Conservation (phyloP, 2,329 filamentous ascomycete genomes). For the Penicillium brasilianum region DNA sequence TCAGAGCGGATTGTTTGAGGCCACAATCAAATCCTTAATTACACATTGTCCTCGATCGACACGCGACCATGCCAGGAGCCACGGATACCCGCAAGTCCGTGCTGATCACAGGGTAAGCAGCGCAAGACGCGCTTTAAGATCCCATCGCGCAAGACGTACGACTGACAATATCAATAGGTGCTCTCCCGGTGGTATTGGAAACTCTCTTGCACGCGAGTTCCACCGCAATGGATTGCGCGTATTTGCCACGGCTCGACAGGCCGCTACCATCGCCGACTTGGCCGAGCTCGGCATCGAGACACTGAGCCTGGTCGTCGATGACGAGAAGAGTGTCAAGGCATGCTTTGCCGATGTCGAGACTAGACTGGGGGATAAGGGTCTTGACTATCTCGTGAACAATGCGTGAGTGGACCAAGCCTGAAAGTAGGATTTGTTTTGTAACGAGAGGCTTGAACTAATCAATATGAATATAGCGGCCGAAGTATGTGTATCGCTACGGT, state of each 20-base stretch:
- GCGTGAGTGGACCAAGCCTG: conserved; percentile 44
- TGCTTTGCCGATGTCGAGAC: conserved; percentile 54
- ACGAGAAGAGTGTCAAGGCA: conserved; percentile 53
- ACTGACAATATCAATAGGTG: conserved; percentile 30
- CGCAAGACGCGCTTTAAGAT: conserved; percentile 1
- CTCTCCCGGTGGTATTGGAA: conserved; percentile 61
- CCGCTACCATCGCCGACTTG: conserved; percentile 55
- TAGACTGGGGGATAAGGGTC: conserved; percentile 52
- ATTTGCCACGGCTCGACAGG: conserved; percentile 62
- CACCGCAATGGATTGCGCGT: conserved; percentile 59
- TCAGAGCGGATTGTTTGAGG: neutral
- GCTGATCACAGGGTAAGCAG: conserved; percentile 48
- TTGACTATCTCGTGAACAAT: conserved; percentile 66
- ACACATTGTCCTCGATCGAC: neutral
- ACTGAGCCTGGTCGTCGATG: conserved; percentile 59
- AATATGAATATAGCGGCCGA: conserved; percentile 30
- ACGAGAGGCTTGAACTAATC: neutral
- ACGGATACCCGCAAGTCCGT: conserved; percentile 45
- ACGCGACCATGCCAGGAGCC: conserved; percentile 29
- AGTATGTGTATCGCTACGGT: conserved; percentile 31
- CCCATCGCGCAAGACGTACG: neutral
- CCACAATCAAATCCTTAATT: neutral
- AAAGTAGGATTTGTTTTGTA: neutral
- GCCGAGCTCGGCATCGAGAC: conserved; percentile 59
- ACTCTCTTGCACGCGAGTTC: conserved; percentile 64